Base-by-base conservation (phyloP, 2,329 filamentous ascomycete genomes). In the Colletotrichum noveboracense region DNA sequence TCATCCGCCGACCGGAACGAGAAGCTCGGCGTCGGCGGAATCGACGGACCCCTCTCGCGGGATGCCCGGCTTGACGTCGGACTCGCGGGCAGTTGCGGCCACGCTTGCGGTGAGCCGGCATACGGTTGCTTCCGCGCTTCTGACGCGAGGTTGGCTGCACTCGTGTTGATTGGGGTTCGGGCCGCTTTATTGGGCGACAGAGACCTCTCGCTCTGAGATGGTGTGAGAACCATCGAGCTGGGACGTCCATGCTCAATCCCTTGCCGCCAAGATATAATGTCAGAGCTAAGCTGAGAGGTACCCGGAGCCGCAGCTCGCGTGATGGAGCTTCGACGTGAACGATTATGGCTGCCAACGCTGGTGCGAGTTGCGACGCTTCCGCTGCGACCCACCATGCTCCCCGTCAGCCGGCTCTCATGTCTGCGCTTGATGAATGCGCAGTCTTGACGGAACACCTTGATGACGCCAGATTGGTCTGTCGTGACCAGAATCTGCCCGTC, bases 391-490 rank as follows among this genome's bases (percentile, higher is more conserved):
- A 91, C 84, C 2, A 95, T 88, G 28, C 89, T 89, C 68, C 89
- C 90, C 28, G 66, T 66, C 62, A 95, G 85, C 79, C 92, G 93
- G 78, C 89, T 91, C 71, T 96, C 95, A 73, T 93, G 90, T 71
- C 91, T 90, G 7, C 96, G 93, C 84, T 98, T 98, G 65, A 89
- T 85, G 79, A 91, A 95, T 0, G 96, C 97, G 82, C 96, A 98
- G 82, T 99, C 97, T 84, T 98, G 96, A 24, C 97, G 92, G 82
- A 98, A 98, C 1, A 98, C 94, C 82, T 98, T 98, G 85, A 99
- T 97, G 30, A 92, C 91, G 43, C 97, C 97, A 1, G 92, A 93
- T 80, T 95, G 95, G 82, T 98, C 96, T 3, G 96, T 95, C 0
- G 96, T 98, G 66, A 98, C 91, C 71, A 99, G 93, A 77, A 99